These are phyloP conservation scores for Saccharomyces hybrid DNA, from an alignment of 1,139 yeast genomes.

Conservation along the genomic window DNA sequence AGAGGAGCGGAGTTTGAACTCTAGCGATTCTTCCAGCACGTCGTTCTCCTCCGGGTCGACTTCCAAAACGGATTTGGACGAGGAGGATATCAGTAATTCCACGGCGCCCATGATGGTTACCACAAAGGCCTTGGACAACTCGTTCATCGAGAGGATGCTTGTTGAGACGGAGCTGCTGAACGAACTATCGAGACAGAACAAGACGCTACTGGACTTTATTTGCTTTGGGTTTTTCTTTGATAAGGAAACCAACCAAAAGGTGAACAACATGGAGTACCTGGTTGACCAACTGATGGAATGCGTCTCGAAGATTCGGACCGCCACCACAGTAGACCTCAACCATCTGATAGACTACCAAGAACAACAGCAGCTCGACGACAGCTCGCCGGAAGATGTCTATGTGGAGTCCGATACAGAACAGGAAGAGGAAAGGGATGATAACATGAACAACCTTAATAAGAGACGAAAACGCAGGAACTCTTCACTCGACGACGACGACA, in stretches of 20 bases:
- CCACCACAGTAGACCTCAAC: conserved; percentile 10
- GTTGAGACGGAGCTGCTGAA: conserved; percentile 51
- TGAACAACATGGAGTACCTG: conserved; percentile 38
- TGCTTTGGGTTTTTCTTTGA: conserved; percentile 36
- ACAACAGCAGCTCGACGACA: not conserved
- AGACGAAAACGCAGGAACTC: not conserved
- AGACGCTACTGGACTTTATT: conserved; percentile 44
- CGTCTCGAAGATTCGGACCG: not conserved
- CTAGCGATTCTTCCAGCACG: not conserved
- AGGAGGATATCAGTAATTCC: conserved; percentile 14
- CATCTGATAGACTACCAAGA: not conserved
- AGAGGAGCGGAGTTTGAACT: conserved; percentile 1
- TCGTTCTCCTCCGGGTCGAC: not conserved
- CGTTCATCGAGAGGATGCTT: conserved; percentile 63
- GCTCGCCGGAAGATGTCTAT: not conserved
- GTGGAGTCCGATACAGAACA: conserved; percentile 8
- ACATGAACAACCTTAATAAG: conserved; percentile 6
- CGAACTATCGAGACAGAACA: conserved; percentile 41
- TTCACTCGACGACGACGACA: conserved; percentile 13
- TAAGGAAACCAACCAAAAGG: conserved; percentile 18
- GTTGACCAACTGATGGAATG: conserved; percentile 22
- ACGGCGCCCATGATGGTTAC: conserved; percentile 9
- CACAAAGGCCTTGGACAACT: conserved; percentile 44
- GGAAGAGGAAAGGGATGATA: conserved; percentile 12
- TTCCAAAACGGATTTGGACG: conserved; percentile 37